phyloP scores from a whole-genome alignment of 2,329 filamentous ascomycete genomes.

The Ceratocystis colombiana region DNA sequence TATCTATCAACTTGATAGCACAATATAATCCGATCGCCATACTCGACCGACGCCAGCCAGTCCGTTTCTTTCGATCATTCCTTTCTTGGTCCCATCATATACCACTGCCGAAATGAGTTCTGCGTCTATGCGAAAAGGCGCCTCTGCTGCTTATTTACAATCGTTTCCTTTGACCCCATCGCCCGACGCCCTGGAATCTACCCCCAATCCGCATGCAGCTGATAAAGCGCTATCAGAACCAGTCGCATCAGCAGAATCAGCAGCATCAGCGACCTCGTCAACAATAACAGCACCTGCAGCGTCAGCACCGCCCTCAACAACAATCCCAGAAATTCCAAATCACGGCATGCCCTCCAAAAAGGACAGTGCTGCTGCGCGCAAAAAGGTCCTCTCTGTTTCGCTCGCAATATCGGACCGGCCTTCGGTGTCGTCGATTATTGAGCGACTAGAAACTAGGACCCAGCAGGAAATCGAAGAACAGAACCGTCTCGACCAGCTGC shows the following conservation, averaged over 20 bases:
- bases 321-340: not conserved
- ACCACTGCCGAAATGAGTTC: constrained; percentile 10
- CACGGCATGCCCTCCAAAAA: not conserved
- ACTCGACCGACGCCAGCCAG: not conserved
- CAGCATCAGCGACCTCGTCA: not conserved
- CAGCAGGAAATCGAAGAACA: constrained; percentile 24
- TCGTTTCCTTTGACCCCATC: constrained; percentile 23
- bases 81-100: not conserved
- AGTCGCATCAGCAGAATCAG: not conserved
- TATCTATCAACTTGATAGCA: not conserved
- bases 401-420: constrained; percentile 21
- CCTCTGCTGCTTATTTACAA: constrained; percentile 10
- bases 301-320: not conserved
- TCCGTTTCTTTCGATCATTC: not conserved
- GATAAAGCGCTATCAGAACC: not conserved
- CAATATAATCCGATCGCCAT: not conserved
- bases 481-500: constrained; percentile 17
- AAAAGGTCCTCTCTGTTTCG: constrained; percentile 23
- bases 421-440: constrained; percentile 19
- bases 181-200: constrained; percentile 14
- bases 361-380: constrained; percentile 13
- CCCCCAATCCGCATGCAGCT: constrained; percentile 2
- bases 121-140: not conserved
- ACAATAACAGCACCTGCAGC: not conserved
- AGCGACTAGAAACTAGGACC: constrained; percentile 21